Evolutionary conservation across 495 filamentous ascomycete genomes (phyloP), one percentile per base, ranked within the genome.

Genomic region (Daldinia bambusicola): DNA sequence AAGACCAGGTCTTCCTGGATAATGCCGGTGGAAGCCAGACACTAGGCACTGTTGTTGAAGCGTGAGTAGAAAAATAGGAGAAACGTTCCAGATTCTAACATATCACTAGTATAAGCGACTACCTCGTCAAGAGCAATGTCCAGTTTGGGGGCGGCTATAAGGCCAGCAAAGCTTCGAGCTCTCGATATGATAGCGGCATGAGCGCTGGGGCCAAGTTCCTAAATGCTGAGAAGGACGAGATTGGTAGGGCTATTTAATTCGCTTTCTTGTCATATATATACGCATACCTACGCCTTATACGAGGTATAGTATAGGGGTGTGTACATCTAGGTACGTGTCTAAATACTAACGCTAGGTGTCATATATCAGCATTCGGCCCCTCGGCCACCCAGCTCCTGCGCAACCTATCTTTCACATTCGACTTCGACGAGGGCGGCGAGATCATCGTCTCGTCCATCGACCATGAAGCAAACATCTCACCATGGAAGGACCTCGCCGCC

Each of bases 11-110:
- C 37, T 92, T 86, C 75, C 84, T 93, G 71, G 90, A 93, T 72
- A 93, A 93, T 71, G 91, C 91, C 4, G 91, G 90, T 20, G 91
- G 90, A 48, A 92, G 86, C 75, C 91, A 93, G 71, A 81, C 86
- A 0, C 79, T 94, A 3, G 85, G 84, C 22, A 75, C 82, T 14
- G 91, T 92, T 7, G 85, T 90, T 14, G 84, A 91, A 38, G 83
- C 87, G 91, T 92, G 78, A 75, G 83, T 78, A 61, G 53, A 13
- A 18, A 58, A 43, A 12, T 3, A 30, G n/a, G 26, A 59, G 12
- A 45, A 14, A 14, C 45, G 10, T 13, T 36, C 20, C 3, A 22
- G 1, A n/a, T 34, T 14, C 36, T 26, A 52, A 59, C n/a, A 6
- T 36, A 13, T 6, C 2, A 40, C 30, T 64, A 92, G 90, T 10